Conservation (phyloP, 1,284 basidiomycete species). For the Cryptococcus sp. region DNA sequence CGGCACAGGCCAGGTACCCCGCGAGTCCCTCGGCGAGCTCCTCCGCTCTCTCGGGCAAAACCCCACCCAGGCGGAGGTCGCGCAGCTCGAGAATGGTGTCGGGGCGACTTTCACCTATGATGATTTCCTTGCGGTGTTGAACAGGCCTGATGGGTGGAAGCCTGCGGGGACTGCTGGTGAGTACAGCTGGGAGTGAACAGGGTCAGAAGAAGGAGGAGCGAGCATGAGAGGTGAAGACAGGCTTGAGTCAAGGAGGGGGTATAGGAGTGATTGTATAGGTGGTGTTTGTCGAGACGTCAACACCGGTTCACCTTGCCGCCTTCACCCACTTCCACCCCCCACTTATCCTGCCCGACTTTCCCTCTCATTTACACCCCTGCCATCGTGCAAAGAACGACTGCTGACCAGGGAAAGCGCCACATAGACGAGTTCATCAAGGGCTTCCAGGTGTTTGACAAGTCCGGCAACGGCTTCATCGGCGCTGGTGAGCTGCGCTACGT, state of each 20-base stretch:
- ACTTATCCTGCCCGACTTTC: conserved; percentile 1
- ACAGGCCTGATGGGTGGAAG: conserved; percentile 94
- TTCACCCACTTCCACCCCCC: not conserved
- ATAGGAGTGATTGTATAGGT: not conserved
- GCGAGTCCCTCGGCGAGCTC: conserved; percentile 90
- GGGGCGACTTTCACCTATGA: conserved; percentile 66
- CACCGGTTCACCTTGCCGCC: not conserved
- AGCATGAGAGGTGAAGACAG: not conserved
- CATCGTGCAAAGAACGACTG: no score
- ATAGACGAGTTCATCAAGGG: conserved; percentile 97
- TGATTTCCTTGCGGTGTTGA: conserved; percentile 84
- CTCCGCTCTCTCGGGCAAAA: conserved; percentile 94
- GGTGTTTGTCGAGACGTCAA: no score
- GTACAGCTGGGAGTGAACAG: conserved; percentile 26
- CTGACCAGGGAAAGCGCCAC: not conserved
- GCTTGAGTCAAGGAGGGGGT: not conserved
- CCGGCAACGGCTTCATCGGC: conserved; percentile 94
- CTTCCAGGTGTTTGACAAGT: conserved; percentile 99
- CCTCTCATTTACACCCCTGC: not conserved
- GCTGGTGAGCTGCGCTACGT: conserved; percentile 90
- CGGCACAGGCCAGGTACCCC: conserved; percentile 82
- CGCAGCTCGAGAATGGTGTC: conserved; percentile 69
- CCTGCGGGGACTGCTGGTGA: conserved; percentile 86
- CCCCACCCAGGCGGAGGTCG: conserved; percentile 94
- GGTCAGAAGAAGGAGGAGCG: not conserved